Evolutionary conservation across 345 rosid species (phyloP), one percentile per base, ranked within the genome.

Genomic region (Jatropha curcas): DNA sequence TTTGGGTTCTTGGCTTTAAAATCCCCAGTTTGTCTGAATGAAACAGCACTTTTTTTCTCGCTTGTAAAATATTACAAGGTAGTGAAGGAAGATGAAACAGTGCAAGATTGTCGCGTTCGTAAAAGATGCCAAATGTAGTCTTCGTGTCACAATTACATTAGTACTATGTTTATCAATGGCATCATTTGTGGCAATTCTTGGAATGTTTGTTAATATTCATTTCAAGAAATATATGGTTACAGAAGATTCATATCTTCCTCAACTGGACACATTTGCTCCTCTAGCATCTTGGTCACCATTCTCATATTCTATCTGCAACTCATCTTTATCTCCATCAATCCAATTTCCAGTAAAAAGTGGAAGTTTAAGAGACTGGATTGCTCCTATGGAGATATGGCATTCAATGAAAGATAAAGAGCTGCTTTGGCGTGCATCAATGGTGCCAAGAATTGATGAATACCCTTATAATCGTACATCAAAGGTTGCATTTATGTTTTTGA

Each of bases 351-450:
- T 48, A 13, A 43, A 45, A 20, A 45, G 48, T 4, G 45, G 45
- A 41, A 41, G 45, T 41, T 35, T 61, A 28, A 68, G 7, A 30
- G 28, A 65, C 19, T 71, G 68, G 72, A 31, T 16, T 24, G 25
- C 68, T 34, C 73, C 82, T 7, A 14, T 13, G 57, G 35, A 70
- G 24, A 22, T 20, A 0, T 65, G 74, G 80, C 85, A 83, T 74
- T 68, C 80, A 0, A 80, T 87, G 88, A 67, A 24, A 4, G 88
- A 87, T 20, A 72, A 74, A 57, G 84, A 85, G 56, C 60, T 84
- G 9, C 34, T 76, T 48, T 69, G 81, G 73, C 71, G 71, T 2
- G 83, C 83, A 1, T 76, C 79, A 0, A 70, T 71, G 79, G 67
- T 50, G 39, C 75, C 81, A 3, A 46, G 28, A 3, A 37, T 73